Conservation (phyloP, 2,329 filamentous ascomycete species). For the Ophiostoma sp. region DNA sequence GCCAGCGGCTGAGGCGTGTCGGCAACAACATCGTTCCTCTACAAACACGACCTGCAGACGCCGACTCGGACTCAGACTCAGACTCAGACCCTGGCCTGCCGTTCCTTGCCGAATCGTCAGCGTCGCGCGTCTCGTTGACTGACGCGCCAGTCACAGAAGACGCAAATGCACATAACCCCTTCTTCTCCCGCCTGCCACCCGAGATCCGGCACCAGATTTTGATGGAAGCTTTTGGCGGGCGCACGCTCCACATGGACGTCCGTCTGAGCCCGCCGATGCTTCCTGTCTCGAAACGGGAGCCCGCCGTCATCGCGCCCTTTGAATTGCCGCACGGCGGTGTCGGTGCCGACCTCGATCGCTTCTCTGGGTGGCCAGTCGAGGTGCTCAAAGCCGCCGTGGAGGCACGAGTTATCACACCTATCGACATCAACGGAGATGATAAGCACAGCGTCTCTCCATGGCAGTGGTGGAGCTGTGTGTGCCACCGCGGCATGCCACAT, state of each 20-base stretch:
- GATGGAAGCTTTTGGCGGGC: not conserved
- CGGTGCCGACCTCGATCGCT: not conserved
- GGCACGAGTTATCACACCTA: not conserved
- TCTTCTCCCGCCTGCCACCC: not conserved
- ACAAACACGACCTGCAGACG: not conserved
- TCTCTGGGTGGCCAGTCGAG: not conserved
- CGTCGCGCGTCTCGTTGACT: not conserved
- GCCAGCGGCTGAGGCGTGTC: not conserved
- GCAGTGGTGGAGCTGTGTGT: conserved; percentile 14
- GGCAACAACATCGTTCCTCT: not conserved
- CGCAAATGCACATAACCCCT: not conserved
- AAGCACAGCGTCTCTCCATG: not conserved
- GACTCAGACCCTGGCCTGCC: not conserved
- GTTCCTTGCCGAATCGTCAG: not conserved
- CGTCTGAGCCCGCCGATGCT: not conserved
- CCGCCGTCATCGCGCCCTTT: not conserved
- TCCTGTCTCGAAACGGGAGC: not conserved
- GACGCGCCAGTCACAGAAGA: not conserved
- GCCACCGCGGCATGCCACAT: not conserved
- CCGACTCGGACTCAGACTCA: not conserved
- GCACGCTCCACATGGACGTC: conserved; percentile 5
- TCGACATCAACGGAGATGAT: no score
- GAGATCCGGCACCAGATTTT: conserved; percentile 7
- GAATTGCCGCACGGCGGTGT: not conserved
- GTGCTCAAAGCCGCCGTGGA: not conserved